Conservation (phyloP, 805 yeast species). For the Candida tibetensis region DNA sequence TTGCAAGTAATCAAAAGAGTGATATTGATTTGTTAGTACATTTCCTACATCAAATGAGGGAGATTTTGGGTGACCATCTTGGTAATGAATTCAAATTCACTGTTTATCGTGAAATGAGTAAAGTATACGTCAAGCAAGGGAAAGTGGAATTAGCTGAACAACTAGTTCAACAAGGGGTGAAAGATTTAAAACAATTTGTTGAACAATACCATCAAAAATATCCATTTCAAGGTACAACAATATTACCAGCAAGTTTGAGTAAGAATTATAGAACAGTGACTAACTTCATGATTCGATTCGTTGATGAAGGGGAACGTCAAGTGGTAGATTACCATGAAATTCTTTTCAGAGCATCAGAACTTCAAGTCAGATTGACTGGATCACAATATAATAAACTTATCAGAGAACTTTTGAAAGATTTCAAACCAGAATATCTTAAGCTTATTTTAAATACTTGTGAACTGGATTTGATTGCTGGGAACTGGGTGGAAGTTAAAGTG, state of each 20-base stretch:
- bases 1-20: slow-evolving; percentile 11
- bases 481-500: slow-evolving; percentile 25
- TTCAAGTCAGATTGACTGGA: slow-evolving; percentile 17
- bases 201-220: slow-evolving; percentile 14
- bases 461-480: slow-evolving; percentile 28
- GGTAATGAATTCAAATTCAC: slow-evolving; percentile 22
- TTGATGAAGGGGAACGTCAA: slow-evolving; percentile 4
- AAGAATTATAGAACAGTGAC: slow-evolving; percentile 7
- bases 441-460: slow-evolving; percentile 25
- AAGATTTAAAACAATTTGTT: slow-evolving; percentile 19
- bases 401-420: slow-evolving; percentile 5
- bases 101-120: slow-evolving; percentile 28
- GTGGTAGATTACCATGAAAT: slow-evolving; percentile 12
- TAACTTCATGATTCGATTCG: slow-evolving; percentile 14
- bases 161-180: slow-evolving; percentile 25
- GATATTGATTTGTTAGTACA: slow-evolving; percentile 22
- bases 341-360: slow-evolving; percentile 6
- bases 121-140: slow-evolving; percentile 23
- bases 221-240: slow-evolving; percentile 14
- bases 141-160: slow-evolving; percentile 19
- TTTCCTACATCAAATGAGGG: slow-evolving; percentile 28
- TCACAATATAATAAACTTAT: slow-evolving; percentile 17
- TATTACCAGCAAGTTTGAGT: slow-evolving; percentile 9
- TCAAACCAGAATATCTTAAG: slow-evolving; percentile 8
- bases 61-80: slow-evolving; percentile 19